Conservation (phyloP, 352 stramenopile genomes). For the Phytophthora tubulina region DNA sequence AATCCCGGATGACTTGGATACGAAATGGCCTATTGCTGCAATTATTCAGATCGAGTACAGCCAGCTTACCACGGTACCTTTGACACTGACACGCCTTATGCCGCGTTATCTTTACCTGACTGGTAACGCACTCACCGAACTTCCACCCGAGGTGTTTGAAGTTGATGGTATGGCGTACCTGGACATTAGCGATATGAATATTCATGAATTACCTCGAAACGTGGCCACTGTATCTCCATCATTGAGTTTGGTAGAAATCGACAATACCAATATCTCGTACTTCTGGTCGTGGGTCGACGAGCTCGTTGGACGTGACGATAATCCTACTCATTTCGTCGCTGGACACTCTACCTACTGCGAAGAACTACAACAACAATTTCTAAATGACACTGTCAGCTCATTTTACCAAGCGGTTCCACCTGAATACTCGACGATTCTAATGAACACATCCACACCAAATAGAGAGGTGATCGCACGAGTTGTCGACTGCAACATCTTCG, state of each 20-base stretch:
- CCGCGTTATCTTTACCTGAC: conserved; percentile 32
- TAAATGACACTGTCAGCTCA: not conserved
- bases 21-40: conserved; percentile 34
- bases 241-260: not conserved
- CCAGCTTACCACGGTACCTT: conserved; percentile 20
- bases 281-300: conserved; percentile 31
- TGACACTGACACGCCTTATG: conserved; percentile 19
- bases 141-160: conserved; percentile 30
- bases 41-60: conserved; percentile 35
- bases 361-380: conserved; percentile 14
- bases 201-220: conserved; percentile 22
- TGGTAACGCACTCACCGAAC: conserved; percentile 31
- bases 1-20: conserved; percentile 41
- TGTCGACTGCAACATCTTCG: not conserved
- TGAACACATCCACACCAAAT: conserved; percentile 20
- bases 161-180: conserved; percentile 14
- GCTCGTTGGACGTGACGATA: conserved; percentile 3
- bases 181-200: conserved; percentile 14
- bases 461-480: not conserved
- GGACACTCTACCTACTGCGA: conserved; percentile 6
- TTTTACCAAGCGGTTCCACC: no score
- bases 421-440: no score
- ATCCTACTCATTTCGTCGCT: conserved; percentile 4
- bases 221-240: conserved; percentile 11
- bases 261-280: conserved; percentile 16